phyloP scores from a whole-genome alignment of 306 rosid species.

The Quillaja saponaria region DNA sequence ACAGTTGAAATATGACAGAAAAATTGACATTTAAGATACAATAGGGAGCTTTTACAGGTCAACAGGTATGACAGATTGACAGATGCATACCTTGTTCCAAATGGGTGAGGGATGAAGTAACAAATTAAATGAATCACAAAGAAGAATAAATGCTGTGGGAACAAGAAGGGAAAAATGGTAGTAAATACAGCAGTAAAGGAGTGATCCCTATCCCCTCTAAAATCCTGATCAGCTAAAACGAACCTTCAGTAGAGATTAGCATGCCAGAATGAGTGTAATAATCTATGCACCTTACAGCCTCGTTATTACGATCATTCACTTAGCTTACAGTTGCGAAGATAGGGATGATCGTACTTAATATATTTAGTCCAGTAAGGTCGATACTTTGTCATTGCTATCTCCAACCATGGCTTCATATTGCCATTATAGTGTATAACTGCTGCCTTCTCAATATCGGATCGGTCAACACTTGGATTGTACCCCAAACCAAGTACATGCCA shows the following conservation, averaged over 20 bases:
- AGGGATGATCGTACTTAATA: conserved; percentile 73
- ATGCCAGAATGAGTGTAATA: conserved; percentile 23
- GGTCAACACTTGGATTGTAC: conserved; percentile 80
- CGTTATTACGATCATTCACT: conserved; percentile 38
- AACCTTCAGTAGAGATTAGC: conserved; percentile 32
- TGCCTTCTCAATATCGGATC: conserved; percentile 62
- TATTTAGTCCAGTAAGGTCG: conserved; percentile 82
- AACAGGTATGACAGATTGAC: conserved; percentile 43
- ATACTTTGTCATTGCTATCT: conserved; percentile 84
- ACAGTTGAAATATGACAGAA: conserved; percentile 43
- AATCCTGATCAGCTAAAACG: conserved; percentile 33
- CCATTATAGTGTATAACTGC: conserved; percentile 95
- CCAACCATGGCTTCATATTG: conserved; percentile 97
- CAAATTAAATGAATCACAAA: conserved; percentile 63
- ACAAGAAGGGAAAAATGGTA: conserved; percentile 23
- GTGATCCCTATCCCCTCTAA: conserved; percentile 32
- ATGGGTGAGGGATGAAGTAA: conserved; percentile 46
- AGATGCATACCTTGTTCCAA: conserved; percentile 46
- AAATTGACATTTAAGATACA: conserved; percentile 38
- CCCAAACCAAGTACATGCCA: conserved; percentile 99
- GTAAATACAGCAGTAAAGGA: conserved; percentile 18
- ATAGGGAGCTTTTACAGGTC: conserved; percentile 43
- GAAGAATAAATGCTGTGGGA: conserved; percentile 54
- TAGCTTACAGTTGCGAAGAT: conserved; percentile 66
- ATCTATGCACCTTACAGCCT: conserved; percentile 18